Base-by-base conservation (phyloP, 352 stramenopile species). In the Phytopythium oedochilum region DNA sequence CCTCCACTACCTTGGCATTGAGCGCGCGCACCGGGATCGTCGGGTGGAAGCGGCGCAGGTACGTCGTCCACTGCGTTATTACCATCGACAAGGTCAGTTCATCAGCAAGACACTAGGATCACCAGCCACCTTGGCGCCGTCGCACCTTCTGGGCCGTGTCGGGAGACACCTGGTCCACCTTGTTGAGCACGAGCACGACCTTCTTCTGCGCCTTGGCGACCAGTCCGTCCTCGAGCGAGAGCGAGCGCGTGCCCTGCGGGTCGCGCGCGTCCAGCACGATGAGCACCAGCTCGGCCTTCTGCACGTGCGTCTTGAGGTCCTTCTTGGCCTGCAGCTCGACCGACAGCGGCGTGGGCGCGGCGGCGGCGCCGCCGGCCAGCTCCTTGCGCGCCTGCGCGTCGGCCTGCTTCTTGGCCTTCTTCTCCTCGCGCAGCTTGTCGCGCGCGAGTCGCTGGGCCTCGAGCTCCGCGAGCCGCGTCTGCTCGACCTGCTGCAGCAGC, bases 181-280 rank as follows among this genome's bases (percentile, higher is more conserved):
- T 99, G 83, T 99, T 99, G 55, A 99, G 69, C 40, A 99, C 96
- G 5, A 99, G 80, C 51, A 99, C 85, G 59, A 99, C 83, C 40
- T 96, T 88, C 78, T 99, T 99, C 63, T 93, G 83, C 44, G 78
- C 82, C 60, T 98, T 96, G 44, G 78, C 87, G 53, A 99, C 80
- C 31, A 99, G 88, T 42, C 91, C 86, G 55, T 98, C 82, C 72
- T 99, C 97, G 26, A 99, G 82, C 39, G 87, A 92, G 7, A 94
- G 77, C 59, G 96, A 96, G 20, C 96, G 84, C 36, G 86, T 97
- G 18, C 94, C 96, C 59, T 98, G 82, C 17, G 97, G 97, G 86
- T 99, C 97, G n/a, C 97, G 87, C 31, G 97, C 97, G 70, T 99
- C 97, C 52, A 99, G 71, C 48, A 99, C 96, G 23, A 93, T 49